Evolutionary conservation across 2,329 filamentous ascomycete genomes (phyloP).

Genomic region (Ceratocystis albifundus): DNA sequence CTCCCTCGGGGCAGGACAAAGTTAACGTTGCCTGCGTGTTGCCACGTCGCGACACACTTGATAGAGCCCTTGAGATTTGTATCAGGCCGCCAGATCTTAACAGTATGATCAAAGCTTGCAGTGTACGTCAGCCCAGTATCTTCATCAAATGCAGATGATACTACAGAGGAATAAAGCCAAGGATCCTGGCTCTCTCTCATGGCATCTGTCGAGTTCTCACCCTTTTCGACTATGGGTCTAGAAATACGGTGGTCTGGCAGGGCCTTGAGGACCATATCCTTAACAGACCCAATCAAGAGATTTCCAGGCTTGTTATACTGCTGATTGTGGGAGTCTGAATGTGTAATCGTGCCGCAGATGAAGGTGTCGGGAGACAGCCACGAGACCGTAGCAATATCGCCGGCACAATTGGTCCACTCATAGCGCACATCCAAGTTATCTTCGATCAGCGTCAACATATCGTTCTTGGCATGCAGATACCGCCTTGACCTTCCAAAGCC

Average conservation of each 20-base stretch:
- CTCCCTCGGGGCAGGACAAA: constrained; percentile 42
- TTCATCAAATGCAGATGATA: constrained; percentile 46
- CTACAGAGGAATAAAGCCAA: constrained; percentile 54
- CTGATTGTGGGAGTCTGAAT: constrained; percentile 52
- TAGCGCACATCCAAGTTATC: constrained; percentile 41
- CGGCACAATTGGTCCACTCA: constrained; percentile 51
- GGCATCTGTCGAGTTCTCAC: constrained; percentile 44
- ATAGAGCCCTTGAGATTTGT: constrained; percentile 30
- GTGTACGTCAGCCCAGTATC: constrained; percentile 41
- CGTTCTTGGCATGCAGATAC: constrained; percentile 37
- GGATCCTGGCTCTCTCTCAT: constrained; percentile 50
- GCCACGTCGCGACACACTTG: constrained; percentile 40
- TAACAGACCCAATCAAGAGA: constrained; percentile 43
- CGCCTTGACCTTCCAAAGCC: constrained; percentile 34
- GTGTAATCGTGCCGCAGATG: constrained; percentile 50
- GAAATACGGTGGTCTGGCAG: constrained; percentile 47
- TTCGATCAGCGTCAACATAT: constrained; percentile 38
- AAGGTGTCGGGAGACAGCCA: constrained; percentile 47
- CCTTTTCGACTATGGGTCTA: constrained; percentile 41
- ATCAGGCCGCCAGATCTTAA: constrained; percentile 45
- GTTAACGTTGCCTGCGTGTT: constrained; percentile 48
- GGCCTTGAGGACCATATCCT: constrained; percentile 36
- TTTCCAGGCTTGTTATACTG: constrained; percentile 57
- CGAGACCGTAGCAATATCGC: constrained; percentile 47
- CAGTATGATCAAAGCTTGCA: constrained; percentile 49